These are phyloP conservation scores for Wallacemonas sp. DNA, from an alignment of 208 protist genomes.

Conservation along the genomic window DNA sequence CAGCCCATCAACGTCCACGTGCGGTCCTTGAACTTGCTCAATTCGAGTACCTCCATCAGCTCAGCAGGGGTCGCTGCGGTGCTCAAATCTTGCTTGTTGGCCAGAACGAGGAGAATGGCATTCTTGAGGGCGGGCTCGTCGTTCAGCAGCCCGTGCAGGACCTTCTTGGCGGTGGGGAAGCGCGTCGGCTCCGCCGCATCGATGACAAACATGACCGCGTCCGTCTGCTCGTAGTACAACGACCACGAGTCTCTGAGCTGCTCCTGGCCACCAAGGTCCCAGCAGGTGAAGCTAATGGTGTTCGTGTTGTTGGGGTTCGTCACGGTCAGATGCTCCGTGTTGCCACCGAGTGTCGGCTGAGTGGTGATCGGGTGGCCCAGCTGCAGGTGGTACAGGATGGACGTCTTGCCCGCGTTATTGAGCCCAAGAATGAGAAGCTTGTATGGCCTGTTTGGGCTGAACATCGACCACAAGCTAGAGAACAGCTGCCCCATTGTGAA, in stretches of 20 bases:
- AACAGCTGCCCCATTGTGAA: conserved; percentile 67
- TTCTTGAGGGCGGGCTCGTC: conserved; percentile 83
- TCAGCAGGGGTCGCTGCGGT: conserved; percentile 80
- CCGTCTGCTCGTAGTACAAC: conserved; percentile 96
- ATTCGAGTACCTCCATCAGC: conserved; percentile 81
- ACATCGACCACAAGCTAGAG: conserved; percentile 62
- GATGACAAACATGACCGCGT: conserved; percentile 94
- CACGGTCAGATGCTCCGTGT: conserved; percentile 96
- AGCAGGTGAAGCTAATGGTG: conserved; percentile 94
- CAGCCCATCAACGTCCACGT: conserved; percentile 95
- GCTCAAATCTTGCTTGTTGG: conserved; percentile 96
- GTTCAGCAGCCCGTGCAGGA: conserved; percentile 85
- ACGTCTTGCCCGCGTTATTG: conserved; percentile 98
- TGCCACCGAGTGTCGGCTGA: conserved; percentile 97
- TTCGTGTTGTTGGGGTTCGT: conserved; percentile 93
- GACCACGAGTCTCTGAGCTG: conserved; percentile 92
- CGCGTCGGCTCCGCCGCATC: conserved; percentile 86
- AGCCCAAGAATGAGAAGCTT: conserved; percentile 95
- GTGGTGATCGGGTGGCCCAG: conserved; percentile 96
- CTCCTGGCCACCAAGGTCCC: conserved; percentile 97
- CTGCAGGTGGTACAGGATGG: conserved; percentile 98
- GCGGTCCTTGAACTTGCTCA: conserved; percentile 87
- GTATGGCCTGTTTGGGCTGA: conserved; percentile 56
- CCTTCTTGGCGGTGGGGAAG: conserved; percentile 70
- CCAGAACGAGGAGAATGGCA: conserved; percentile 92